These are phyloP conservation scores for Scutellaria minor DNA, from an alignment of 257 asterid species.

Conservation along the genomic window DNA sequence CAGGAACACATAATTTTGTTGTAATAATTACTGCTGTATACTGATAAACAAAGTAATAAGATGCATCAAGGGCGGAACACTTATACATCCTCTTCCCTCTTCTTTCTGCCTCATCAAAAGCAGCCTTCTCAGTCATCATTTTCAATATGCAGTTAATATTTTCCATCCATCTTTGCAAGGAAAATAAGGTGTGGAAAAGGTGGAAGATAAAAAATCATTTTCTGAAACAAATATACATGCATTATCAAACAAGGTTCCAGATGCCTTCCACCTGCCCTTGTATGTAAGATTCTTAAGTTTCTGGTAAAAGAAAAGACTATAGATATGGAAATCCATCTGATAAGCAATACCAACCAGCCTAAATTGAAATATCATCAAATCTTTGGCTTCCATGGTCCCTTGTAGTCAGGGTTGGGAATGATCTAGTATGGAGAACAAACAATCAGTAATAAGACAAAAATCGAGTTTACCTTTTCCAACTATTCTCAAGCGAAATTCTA, in stretches of 20 bases:
- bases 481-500: no score
- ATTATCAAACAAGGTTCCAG: conserved; percentile 97
- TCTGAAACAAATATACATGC: conserved; percentile 49
- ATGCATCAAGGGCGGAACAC: background rate
- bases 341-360: conserved; percentile 7
- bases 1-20: conserved; percentile 13
- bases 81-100: conserved; percentile 82
- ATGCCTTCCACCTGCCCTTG: conserved; percentile 97
- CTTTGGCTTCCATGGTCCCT: conserved; percentile 92
- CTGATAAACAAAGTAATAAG: background rate
- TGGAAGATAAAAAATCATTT: background rate
- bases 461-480: conserved; percentile 56
- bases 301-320: conserved; percentile 45
- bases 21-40: background rate
- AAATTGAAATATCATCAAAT: conserved; percentile 44
- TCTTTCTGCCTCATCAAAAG: conserved; percentile 92
- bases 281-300: conserved; percentile 89
- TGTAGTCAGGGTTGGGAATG: conserved; percentile 90
- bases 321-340: conserved; percentile 8
- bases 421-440: background rate
- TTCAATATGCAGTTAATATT: background rate
- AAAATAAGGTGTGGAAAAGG: background rate
- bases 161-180: background rate
- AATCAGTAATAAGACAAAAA: background rate
- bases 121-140: conserved; percentile 88